Conservation (phyloP, 306 rosid species). For the Geum urbanum region DNA sequence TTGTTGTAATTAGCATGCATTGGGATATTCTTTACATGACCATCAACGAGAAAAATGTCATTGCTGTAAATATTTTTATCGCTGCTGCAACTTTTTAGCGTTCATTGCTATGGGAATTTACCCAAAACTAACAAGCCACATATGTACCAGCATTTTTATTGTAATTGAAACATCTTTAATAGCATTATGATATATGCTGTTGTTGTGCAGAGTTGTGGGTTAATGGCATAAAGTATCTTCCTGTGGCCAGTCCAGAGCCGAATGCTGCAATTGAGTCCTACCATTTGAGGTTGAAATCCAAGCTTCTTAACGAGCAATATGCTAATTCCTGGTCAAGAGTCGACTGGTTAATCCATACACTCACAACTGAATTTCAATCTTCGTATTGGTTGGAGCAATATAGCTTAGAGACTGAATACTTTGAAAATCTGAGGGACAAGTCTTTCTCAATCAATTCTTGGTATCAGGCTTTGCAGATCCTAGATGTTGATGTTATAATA, state of each 20-base stretch:
- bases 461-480: conserved; percentile 56
- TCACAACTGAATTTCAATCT: conserved; percentile 63
- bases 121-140: neutral
- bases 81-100: neutral
- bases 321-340: conserved; percentile 53
- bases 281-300: conserved; percentile 60
- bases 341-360: conserved; percentile 64
- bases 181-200: conserved; percentile 17
- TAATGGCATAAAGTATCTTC: conserved; percentile 52
- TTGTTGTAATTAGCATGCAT: neutral
- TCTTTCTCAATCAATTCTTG: conserved; percentile 58
- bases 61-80: neutral
- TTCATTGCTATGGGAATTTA: neutral
- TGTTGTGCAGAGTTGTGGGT: conserved; percentile 60
- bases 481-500: conserved; percentile 61
- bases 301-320: conserved; percentile 47
- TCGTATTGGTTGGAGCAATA: conserved; percentile 66
- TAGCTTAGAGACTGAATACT: conserved; percentile 54
- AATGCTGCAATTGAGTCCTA: conserved; percentile 69
- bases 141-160: conserved; percentile 1
- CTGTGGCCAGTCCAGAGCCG: conserved; percentile 55
- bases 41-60: neutral
- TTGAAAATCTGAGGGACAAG: conserved; percentile 47
- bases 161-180: conserved; percentile 19
- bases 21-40: neutral